Evolutionary conservation across 495 filamentous ascomycete genomes (phyloP).

Genomic region (Trichoderma virens): DNA sequence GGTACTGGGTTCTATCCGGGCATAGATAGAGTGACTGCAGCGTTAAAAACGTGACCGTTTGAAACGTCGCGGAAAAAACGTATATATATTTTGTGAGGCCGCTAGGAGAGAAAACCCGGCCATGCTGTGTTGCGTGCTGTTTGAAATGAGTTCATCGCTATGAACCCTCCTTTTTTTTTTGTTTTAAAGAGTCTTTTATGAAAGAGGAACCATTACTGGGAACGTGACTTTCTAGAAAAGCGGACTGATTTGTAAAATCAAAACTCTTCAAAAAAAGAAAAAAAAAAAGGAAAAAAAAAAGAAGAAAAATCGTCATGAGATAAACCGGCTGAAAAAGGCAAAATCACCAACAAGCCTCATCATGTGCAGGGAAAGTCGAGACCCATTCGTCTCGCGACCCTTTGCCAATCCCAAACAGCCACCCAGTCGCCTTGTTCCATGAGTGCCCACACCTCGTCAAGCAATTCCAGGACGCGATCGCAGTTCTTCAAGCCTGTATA

Average conservation of each 20-base stretch:
- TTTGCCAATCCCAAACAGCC: constrained; percentile 85
- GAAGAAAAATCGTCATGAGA: neutral
- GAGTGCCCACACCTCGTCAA: constrained; percentile 73
- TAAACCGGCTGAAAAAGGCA: neutral
- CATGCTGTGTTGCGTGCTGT: neutral
- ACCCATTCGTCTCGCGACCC: constrained; percentile 64
- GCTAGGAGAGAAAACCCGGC: neutral
- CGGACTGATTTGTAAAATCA: neutral
- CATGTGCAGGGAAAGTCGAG: constrained; percentile 66
- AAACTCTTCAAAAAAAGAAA: neutral
- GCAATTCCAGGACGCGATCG: constrained; percentile 62
- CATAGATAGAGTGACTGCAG: neutral
- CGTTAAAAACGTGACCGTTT: neutral
- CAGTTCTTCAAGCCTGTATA: constrained; percentile 81
- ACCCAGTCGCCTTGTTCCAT: constrained; percentile 71
- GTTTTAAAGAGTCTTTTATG: neutral
- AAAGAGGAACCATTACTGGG: neutral
- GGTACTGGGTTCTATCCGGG: neutral
- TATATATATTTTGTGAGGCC: neutral
- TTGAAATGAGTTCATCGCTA: too few species aligned
- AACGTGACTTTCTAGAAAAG: neutral
- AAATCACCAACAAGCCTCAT: neutral
- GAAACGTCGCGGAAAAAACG: neutral
- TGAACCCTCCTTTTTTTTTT: constrained; percentile 4
- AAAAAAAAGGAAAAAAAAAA: neutral